phyloP scores from a whole-genome alignment of 345 rosid species.

The Eucalyptus victrix region DNA sequence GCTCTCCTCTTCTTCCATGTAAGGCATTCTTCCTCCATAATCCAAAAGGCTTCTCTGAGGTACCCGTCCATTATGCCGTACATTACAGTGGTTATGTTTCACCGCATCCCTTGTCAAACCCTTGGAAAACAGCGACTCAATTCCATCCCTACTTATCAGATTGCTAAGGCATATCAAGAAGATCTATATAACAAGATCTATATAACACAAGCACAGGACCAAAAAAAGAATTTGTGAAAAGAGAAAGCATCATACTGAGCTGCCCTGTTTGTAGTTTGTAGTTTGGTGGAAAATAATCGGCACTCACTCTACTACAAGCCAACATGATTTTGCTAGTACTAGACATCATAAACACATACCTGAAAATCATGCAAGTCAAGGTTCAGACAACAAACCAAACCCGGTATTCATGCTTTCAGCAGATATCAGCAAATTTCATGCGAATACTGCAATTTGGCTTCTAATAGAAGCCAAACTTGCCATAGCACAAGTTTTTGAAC shows the following conservation, averaged over 20 bases:
- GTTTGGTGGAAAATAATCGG: background rate
- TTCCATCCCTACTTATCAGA: background rate
- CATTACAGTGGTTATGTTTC: background rate
- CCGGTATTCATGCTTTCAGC: background rate
- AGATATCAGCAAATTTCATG: background rate
- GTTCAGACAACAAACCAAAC: background rate
- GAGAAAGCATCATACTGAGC: background rate
- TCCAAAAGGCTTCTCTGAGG: conserved; percentile 27
- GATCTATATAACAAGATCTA: background rate
- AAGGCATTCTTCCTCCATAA: conserved; percentile 24
- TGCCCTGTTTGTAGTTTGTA: background rate
- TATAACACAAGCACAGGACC: background rate
- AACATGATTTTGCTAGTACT: background rate
- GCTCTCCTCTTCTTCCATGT: conserved; percentile 21
- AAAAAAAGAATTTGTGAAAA: too few relatives aligned
- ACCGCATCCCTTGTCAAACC: background rate
- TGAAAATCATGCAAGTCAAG: background rate
- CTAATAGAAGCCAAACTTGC: background rate
- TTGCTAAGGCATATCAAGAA: background rate
- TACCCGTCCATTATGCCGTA: background rate
- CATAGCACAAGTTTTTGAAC: too few relatives aligned
- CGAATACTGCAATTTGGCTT: background rate
- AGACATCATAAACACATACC: background rate
- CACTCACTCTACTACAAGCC: background rate
- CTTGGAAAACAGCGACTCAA: background rate